phyloP scores from a whole-genome alignment of 139 green algal genomes.

The Haematococcus sp. region DNA sequence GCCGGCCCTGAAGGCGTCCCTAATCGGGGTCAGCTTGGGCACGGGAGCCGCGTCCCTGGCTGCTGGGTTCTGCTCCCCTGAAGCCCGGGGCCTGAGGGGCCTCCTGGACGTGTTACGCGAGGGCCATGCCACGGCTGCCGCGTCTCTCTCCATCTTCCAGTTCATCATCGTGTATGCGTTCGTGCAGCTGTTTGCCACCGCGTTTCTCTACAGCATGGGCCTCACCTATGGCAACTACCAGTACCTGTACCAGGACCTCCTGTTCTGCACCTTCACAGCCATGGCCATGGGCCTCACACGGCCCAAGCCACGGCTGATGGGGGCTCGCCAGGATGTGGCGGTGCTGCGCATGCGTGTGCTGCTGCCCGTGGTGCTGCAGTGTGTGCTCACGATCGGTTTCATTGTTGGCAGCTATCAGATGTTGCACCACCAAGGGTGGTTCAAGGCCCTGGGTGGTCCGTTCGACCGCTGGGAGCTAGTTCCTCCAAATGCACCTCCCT shows the following conservation, averaged over 20 bases:
- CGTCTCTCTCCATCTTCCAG: conserved; percentile 45
- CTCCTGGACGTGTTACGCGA: conserved; percentile 43
- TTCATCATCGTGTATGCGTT: conserved; percentile 55
- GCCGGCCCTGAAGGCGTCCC: conserved; percentile 17
- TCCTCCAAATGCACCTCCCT: too few species aligned
- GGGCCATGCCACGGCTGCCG: conserved; percentile 35
- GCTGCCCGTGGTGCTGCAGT: conserved; percentile 4
- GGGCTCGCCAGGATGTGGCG: not conserved
- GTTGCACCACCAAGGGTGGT: too few species aligned
- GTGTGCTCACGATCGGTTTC: not conserved
- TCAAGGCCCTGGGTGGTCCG: too few species aligned
- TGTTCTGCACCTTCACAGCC: conserved; percentile 7
- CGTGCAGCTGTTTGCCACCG: conserved; percentile 25
- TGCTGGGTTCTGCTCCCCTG: conserved; percentile 8
- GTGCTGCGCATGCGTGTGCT: not conserved
- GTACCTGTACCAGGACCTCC: conserved; percentile 20
- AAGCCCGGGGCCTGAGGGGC: conserved; percentile 22
- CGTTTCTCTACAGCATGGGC: conserved; percentile 13
- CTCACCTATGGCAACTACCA: conserved; percentile 22
- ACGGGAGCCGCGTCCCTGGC: conserved; percentile 12
- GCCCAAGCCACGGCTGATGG: conserved; percentile 1
- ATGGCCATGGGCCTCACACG: conserved; percentile 13
- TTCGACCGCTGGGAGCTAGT: too few species aligned
- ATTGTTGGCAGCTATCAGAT: too few species aligned
- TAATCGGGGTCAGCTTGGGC: conserved; percentile 22